phyloP scores from a whole-genome alignment of 2,329 filamentous ascomycete species.

The Colletotrichum filicis region DNA sequence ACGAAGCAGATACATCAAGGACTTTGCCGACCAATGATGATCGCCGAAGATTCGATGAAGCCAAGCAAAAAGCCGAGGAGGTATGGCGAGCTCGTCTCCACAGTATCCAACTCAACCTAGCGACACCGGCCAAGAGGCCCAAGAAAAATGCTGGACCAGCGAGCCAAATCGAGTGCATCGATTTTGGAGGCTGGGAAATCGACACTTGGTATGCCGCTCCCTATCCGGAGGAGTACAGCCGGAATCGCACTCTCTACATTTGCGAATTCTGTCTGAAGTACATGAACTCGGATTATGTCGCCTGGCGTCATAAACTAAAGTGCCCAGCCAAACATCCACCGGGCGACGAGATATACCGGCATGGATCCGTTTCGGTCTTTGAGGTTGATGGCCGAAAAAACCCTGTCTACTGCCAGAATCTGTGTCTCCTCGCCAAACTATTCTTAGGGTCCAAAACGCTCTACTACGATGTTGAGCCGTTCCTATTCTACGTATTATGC shows the following conservation, averaged over 20 bases:
- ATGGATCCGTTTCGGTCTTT: constrained; percentile 92
- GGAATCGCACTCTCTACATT: constrained; percentile 96
- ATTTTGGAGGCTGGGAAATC: constrained; percentile 97
- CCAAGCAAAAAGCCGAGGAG: constrained; percentile 90
- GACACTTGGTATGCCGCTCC: constrained; percentile 99
- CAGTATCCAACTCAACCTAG: constrained; percentile 71
- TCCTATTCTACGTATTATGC: constrained; percentile 96
- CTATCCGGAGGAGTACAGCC: constrained; percentile 97
- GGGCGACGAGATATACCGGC: constrained; percentile 96
- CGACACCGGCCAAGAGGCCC: constrained; percentile 70
- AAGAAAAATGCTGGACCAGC: constrained; percentile 86
- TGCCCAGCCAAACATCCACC: constrained; percentile 97
- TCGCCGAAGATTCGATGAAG: constrained; percentile 87
- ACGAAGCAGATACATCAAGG: constrained; percentile 89
- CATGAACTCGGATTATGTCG: constrained; percentile 99
- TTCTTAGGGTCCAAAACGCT: constrained; percentile 99
- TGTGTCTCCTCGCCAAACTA: constrained; percentile 94
- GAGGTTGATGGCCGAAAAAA: constrained; percentile 98
- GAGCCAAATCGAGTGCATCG: constrained; percentile 98
- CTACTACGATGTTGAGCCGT: constrained; percentile 98
- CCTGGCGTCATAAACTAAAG: constrained; percentile 97
- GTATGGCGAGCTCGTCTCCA: constrained; percentile 81
- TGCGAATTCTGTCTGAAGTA: constrained; percentile 99
- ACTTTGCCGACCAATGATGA: constrained; percentile 86
- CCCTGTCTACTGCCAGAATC: constrained; percentile 97